These are phyloP conservation scores for Bruguiera hainesii DNA, from an alignment of 441 rosid species.

Conservation along the genomic window DNA sequence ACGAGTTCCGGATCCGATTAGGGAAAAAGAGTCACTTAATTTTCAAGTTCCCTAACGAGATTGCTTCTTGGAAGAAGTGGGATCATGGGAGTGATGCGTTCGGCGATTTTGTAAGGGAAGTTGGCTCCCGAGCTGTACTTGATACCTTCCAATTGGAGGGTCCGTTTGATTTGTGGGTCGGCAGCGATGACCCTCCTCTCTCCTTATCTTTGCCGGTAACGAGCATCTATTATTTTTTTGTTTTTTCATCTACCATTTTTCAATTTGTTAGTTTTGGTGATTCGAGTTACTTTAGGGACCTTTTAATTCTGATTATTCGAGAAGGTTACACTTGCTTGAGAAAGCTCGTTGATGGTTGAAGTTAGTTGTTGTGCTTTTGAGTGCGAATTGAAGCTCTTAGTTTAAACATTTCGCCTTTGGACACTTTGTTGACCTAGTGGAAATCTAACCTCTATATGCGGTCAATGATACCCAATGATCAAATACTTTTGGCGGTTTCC, in stretches of 20 bases:
- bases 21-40: slow-evolving; percentile 40
- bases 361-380: no score
- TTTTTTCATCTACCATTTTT: background rate
- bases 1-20: slow-evolving; percentile 61
- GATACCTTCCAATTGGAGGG: slow-evolving; percentile 50
- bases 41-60: slow-evolving; percentile 52
- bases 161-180: slow-evolving; percentile 59
- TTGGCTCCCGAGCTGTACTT: slow-evolving; percentile 37
- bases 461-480: no score
- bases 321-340: no score
- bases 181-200: slow-evolving; percentile 30
- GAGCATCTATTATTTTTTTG: background rate
- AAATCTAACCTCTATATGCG: no score
- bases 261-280: background rate
- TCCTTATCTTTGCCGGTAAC: slow-evolving; percentile 56
- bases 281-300: background rate
- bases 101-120: slow-evolving; percentile 29
- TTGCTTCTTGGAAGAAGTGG: slow-evolving; percentile 39
- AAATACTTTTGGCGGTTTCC: no score
- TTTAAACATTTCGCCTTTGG: no score
- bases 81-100: slow-evolving; percentile 33
- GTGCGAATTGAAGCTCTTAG: no score
- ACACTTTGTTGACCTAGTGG: no score
- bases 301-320: background rate
- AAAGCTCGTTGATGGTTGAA: no score